Conservation (phyloP, 2,329 filamentous ascomycete species). For the Calonectria crousiana region DNA sequence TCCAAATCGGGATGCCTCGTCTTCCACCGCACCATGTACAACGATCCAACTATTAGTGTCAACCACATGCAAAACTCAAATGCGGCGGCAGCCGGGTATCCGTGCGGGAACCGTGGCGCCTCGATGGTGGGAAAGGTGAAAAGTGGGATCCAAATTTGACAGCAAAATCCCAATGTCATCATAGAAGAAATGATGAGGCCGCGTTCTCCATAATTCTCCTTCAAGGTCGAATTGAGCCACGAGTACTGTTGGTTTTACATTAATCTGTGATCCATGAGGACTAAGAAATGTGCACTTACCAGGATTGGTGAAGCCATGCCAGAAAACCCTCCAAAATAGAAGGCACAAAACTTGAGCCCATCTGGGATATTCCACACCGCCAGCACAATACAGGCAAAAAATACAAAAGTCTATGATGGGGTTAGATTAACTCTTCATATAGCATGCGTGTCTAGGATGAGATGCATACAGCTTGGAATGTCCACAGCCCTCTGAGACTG, state of each 20-base stretch:
- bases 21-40: constrained; percentile 46
- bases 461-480: constrained; percentile 36
- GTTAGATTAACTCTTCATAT: neutral
- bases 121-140: constrained; percentile 46
- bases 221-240: constrained; percentile 48
- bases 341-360: constrained; percentile 46
- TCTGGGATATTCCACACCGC: constrained; percentile 47
- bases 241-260: constrained; percentile 38
- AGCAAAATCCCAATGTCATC: constrained; percentile 51
- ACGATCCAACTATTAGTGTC: constrained; percentile 42
- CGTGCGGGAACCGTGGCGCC: constrained; percentile 41
- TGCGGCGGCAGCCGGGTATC: constrained; percentile 42
- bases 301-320: constrained; percentile 47
- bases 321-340: constrained; percentile 47
- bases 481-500: constrained; percentile 44
- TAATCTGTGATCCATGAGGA: neutral
- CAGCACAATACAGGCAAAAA: constrained; percentile 46
- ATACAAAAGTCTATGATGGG: neutral
- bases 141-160: constrained; percentile 45
- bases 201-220: constrained; percentile 48
- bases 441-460: neutral
- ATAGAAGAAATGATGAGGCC: constrained; percentile 49
- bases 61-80: constrained; percentile 45
- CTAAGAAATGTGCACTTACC: neutral
- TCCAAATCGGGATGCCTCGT: constrained; percentile 34